Evolutionary conservation across 2,329 filamentous ascomycete genomes (phyloP), one percentile per base, ranked within the genome.

Genomic region (Xylariales sp.): DNA sequence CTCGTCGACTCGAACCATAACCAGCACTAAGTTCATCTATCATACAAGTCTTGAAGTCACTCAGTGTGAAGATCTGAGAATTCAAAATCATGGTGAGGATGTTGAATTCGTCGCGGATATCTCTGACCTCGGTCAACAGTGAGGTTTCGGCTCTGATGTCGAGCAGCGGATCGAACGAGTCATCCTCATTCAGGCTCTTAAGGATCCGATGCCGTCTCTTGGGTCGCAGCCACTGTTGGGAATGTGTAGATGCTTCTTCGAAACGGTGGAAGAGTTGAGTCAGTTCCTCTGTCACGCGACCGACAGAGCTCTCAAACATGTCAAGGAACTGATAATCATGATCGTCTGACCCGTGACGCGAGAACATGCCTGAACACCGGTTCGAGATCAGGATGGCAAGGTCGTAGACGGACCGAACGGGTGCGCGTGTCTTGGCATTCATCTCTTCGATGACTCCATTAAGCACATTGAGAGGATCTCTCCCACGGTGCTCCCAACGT

Each of bases 241-340:
- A 77, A 47, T 74, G 66, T 10, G 63, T 66, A 0, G 76, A 81
- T 1, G 78, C 78, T 12, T 57, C 60, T 42, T 81, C 78, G 59
- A 83, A 83, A 12, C 66, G 62, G 23, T 64, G 63, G 46, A 83
- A 83, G 0, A 83, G 65, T n/a, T 69, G 58, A 1, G 74, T 79
- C 51, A 81, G 76, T 27, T 58, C 65, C 52, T 69, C 70, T 16
- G 70, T 74, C 3, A 70, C 60, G 2, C 56, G 58, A 10, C 79
- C 80, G 29, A 84, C 81, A 2, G 72, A 77, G 12, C 69, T 70
- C 46, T 83, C 78, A 43, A 85, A 84, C 74, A 83, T 83, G 44
- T 83, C 79, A 1, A 83, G 53, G 37, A 84, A 83, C 42, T 81
- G 76, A 34, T 76, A 80, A 20, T 78, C 67, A 40, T 79, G 76